Conservation (phyloP, 331 rosid genomes). For the Spiraea crenata region DNA sequence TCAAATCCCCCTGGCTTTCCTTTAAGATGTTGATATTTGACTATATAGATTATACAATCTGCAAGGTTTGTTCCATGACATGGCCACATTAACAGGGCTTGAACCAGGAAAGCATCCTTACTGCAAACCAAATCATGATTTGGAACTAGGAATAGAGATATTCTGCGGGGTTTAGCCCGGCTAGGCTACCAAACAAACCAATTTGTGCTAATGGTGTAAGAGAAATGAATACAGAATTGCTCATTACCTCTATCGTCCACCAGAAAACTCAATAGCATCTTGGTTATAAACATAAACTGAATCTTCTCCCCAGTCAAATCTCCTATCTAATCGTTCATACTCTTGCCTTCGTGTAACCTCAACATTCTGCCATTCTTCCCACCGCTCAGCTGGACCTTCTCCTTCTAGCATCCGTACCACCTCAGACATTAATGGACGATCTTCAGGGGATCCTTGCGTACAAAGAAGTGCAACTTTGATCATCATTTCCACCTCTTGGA, state of each 20-base stretch:
- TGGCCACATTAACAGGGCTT: background rate
- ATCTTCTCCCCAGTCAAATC: conserved; percentile 93
- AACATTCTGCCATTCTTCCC: conserved; percentile 93
- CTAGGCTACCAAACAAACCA: conserved; percentile 35
- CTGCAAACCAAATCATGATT: background rate
- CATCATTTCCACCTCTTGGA: conserved; percentile 84
- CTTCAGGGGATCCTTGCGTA: conserved; percentile 86
- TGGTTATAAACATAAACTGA: conserved; percentile 66
- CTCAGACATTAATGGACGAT: conserved; percentile 88
- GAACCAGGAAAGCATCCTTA: conserved; percentile 12
- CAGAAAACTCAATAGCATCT: conserved; percentile 86
- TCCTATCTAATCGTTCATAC: conserved; percentile 76
- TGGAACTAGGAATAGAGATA: background rate
- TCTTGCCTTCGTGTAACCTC: conserved; percentile 88
- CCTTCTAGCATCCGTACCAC: conserved; percentile 96
- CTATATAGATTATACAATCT: background rate
- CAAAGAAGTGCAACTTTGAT: conserved; percentile 86
- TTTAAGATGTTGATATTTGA: too few relatives aligned
- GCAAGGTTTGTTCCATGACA: background rate
- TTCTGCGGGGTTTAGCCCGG: conserved; percentile 13
- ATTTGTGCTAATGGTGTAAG: conserved; percentile 1
- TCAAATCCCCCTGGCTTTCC: background rate
- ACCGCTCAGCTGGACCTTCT: conserved; percentile 94
- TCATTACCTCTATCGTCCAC: conserved; percentile 60
- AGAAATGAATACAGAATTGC: conserved; percentile 6